Base-by-base conservation (phyloP, 208 protist species). In the Leptomonas pyrrhocoris region DNA sequence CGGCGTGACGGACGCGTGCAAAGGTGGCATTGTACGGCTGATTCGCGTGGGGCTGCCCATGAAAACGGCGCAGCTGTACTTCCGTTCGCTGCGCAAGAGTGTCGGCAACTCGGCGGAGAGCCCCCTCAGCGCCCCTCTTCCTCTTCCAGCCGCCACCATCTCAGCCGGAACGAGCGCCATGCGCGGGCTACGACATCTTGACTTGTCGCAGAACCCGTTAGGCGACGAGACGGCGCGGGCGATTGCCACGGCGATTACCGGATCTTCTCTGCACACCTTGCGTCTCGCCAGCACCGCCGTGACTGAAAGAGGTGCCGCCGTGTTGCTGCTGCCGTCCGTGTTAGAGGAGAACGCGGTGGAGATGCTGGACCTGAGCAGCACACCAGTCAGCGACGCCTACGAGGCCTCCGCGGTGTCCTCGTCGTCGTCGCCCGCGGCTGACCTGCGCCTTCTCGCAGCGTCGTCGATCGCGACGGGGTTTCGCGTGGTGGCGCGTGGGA, bases 181-280 rank as follows among this genome's bases (percentile, higher is more conserved):
- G 36, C 36, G 55, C 7, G 84, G 71, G 4, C 45, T 90, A 53
- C 67, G 81, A 43, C 64, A 71, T 23, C 68, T 93, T 23, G 79
- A 93, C 55, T 54, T 88, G 13, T 90, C 84, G 13, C 74, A 79
- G 21, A 93, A 93, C 65, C 48, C 65, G 15, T 64, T 93, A 13
- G 77, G 85, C 27, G 84, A 90, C 30, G 71, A 57, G 31, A 85
- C 88, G 40, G 77, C 87, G 30, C 59, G 46, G 21, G 78, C 73
- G 19, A 7, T 93, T 27, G 80, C 71, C 12, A 55, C 63, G 36
- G 83, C 80, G 21, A 73, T 90, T 43, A 40, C 65, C 31, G 81
- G 86, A 54, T 71, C 69, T 6, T 74, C 83, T 25, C 69, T 92
- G 57, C 76, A 73, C n/a, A 81, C 77, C 9, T 57, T 92, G 48